Conservation (phyloP, 2,329 filamentous ascomycete species). For the Pleomassaria siparia region DNA sequence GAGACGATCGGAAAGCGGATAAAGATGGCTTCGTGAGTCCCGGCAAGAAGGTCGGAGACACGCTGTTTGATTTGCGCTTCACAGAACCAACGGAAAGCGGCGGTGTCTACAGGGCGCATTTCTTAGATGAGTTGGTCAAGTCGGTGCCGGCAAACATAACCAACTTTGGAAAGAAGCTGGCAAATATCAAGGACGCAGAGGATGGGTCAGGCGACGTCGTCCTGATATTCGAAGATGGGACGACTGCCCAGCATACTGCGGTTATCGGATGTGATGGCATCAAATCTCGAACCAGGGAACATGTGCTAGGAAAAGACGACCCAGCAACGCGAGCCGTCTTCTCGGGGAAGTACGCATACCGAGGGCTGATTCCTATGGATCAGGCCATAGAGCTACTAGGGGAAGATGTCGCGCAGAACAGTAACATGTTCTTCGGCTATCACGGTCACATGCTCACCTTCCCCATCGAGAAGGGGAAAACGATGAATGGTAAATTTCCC, state of each 20-base stretch:
- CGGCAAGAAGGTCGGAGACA: constrained; percentile 34
- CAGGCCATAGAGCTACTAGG: constrained; percentile 54
- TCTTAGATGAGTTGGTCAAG: constrained; percentile 54
- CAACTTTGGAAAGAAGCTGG: constrained; percentile 47
- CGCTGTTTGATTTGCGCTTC: constrained; percentile 30
- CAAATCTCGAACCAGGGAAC: constrained; percentile 57
- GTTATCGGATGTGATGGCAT: constrained; percentile 69
- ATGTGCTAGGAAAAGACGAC: constrained; percentile 53
- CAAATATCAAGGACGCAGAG: constrained; percentile 27
- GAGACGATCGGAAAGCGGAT: constrained; percentile 33
- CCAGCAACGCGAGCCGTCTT: constrained; percentile 53
- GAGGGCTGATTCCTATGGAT: constrained; percentile 64
- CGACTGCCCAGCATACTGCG: constrained; percentile 47
- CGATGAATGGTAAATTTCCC: constrained; percentile 54
- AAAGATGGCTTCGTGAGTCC: constrained; percentile 29
- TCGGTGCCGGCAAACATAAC: constrained; percentile 49
- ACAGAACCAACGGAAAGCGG: constrained; percentile 28
- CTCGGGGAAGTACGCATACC: constrained; percentile 63
- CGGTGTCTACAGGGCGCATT: constrained; percentile 52
- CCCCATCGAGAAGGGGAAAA: constrained; percentile 59
- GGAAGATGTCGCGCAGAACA: constrained; percentile 52
- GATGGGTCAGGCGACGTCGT: constrained; percentile 39
- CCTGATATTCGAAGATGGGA: constrained; percentile 51
- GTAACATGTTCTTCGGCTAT: constrained; percentile 61
- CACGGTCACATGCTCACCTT: constrained; percentile 64